phyloP scores from a whole-genome alignment of 176 grass and related monocot genomes.

The Aegilops umbellulata region DNA sequence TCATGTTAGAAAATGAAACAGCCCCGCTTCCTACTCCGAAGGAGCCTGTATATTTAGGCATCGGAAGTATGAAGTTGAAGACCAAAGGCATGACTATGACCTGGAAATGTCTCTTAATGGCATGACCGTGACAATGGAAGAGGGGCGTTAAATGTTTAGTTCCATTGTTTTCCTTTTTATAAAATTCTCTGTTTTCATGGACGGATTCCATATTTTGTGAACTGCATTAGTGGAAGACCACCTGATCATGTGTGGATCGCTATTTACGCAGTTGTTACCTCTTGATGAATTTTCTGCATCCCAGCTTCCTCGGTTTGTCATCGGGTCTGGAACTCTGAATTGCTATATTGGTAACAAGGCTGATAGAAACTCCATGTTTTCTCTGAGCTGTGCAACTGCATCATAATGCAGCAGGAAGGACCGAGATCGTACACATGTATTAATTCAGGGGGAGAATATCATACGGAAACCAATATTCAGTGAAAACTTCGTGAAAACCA shows the following conservation, averaged over 20 bases:
- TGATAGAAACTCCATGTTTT: not conserved
- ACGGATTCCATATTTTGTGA: not conserved
- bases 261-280: not conserved
- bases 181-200: not conserved
- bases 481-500: no score
- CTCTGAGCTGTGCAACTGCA: no score
- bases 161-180: not conserved
- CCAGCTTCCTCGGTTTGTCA: not conserved
- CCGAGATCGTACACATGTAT: no score
- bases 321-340: not conserved
- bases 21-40: constrained; percentile 23
- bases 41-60: constrained; percentile 12
- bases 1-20: constrained; percentile 38
- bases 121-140: not conserved
- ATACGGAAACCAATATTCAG: no score
- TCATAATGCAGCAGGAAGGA: no score
- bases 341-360: not conserved
- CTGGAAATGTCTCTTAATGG: not conserved
- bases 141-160: constrained; percentile 3
- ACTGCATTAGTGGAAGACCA: not conserved
- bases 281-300: not conserved
- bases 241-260: constrained; percentile 2
- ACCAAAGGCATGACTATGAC: not conserved
- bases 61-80: not conserved
- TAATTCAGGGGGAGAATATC: no score